A percentile compares a stretch with the other conserved stretches of the same genome.
Conservation (phyloP, 371 early-diverging fungal genomes). For the Apophysomyces sp. region DNA sequence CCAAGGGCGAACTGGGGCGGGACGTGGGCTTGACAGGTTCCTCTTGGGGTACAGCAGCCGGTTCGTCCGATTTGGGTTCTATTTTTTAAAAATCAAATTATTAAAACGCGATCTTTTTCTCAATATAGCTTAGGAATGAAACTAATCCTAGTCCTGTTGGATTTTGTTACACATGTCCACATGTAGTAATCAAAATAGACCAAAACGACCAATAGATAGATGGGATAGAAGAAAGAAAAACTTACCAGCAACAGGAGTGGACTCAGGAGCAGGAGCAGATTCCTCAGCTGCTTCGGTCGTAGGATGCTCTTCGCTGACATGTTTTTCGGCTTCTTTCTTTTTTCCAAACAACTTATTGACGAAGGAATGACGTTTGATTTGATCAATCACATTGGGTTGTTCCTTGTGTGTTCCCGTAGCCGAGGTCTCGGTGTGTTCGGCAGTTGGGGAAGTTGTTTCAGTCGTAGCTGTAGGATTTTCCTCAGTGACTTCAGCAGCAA, state of each 20-base stretch:
- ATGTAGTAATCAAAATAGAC: too few relatives aligned
- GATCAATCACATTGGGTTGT: constrained; percentile 31
- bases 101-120: neutral
- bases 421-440: constrained; percentile 6
- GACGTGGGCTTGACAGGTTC: neutral
- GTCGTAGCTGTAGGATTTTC: neutral
- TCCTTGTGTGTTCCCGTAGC: constrained; percentile 17
- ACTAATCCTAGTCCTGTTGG: too few relatives aligned
- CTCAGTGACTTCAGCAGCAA: constrained; percentile 8
- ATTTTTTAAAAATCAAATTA: neutral
- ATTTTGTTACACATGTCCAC: too few relatives aligned
- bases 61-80: neutral
- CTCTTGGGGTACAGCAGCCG: neutral
- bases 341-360: constrained; percentile 37
- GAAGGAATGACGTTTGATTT: constrained; percentile 36
- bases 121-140: neutral
- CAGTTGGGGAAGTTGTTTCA: neutral
- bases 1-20: constrained; percentile 2
- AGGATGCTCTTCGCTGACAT: constrained; percentile 11
- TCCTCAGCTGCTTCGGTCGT: constrained; percentile 7
- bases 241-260: constrained; percentile 20
- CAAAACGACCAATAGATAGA: too few relatives aligned
- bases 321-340: constrained; percentile 24
- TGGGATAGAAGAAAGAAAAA: neutral
- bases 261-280: constrained; percentile 9